A percentile compares a stretch with the other conserved stretches of the same genome.
Conservation (phyloP, 345 rosid species). For the Brassica nigra region DNA sequence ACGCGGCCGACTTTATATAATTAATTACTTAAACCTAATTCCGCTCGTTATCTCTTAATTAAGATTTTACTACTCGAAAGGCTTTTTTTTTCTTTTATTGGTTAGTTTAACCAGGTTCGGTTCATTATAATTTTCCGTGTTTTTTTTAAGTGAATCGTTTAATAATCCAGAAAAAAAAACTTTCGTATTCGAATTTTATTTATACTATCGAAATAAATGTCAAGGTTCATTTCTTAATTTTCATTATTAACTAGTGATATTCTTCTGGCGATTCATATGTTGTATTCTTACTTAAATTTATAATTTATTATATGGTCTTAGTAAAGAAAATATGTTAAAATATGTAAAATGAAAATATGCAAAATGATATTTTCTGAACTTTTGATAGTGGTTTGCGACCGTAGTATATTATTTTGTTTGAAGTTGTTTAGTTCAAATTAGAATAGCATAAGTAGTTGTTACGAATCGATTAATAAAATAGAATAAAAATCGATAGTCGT, state of each 20-base stretch:
- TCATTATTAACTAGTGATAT: neutral
- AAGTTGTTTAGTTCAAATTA: no score
- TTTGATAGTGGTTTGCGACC: no score
- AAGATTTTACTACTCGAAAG: neutral
- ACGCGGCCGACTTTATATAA: constrained; percentile 13
- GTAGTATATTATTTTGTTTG: no score
- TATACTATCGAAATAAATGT: neutral
- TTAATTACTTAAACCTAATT: neutral
- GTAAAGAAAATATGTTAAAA: no score
- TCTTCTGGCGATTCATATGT: no score
- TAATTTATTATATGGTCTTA: no score
- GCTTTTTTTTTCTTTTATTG: neutral
- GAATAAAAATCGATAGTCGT: no score
- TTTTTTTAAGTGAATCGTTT: neutral
- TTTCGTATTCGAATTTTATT: neutral
- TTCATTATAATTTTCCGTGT: neutral
- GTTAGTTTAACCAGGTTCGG: neutral
- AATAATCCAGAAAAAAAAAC: neutral
- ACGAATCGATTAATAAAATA: no score
- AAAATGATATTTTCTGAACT: no score
- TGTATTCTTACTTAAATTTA: no score
- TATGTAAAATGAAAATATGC: no score
- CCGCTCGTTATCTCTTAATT: neutral
- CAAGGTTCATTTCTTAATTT: neutral
- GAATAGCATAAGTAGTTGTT: no score